A percentile compares a stretch with the other conserved stretches of the same genome.
These are phyloP conservation scores for Papilionanthe hybrid DNA, from an alignment of 116 monocot genomes.

Conservation along the genomic window DNA sequence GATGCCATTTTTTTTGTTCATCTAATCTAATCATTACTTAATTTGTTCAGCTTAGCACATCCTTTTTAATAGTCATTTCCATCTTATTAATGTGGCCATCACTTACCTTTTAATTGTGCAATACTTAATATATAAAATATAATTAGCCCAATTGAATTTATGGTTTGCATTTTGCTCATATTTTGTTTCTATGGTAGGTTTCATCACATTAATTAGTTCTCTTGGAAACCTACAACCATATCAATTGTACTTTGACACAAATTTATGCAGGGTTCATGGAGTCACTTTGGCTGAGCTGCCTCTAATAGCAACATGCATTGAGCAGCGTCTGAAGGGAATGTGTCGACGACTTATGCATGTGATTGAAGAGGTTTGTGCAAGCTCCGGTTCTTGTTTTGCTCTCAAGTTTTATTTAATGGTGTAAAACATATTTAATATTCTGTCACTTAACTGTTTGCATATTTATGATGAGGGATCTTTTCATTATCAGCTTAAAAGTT, in stretches of 20 bases:
- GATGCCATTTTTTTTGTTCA: background rate
- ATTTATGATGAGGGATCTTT: background rate
- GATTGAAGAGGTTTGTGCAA: slow-evolving; percentile 62
- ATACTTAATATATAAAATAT: too few species aligned
- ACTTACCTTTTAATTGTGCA: too few species aligned
- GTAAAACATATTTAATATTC: background rate
- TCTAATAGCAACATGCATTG: slow-evolving; percentile 66
- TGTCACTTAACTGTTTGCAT: background rate
- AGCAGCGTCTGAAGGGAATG: slow-evolving; percentile 84
- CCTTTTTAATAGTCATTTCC: background rate
- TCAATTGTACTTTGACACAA: background rate
- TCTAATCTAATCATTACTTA: background rate
- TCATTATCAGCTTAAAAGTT: background rate
- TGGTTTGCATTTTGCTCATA: too few species aligned
- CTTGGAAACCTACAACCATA: background rate
- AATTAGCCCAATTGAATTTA: too few species aligned
- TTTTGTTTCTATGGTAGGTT: background rate
- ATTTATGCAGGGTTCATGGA: slow-evolving; percentile 64
- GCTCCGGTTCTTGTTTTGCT: background rate
- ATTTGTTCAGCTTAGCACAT: background rate
- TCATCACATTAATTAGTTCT: background rate
- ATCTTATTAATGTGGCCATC: too few species aligned
- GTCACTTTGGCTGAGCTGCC: slow-evolving; percentile 74
- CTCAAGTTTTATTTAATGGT: background rate
- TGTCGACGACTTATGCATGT: slow-evolving; percentile 59